These are phyloP conservation scores for Cylindricascospora bacillispora DNA, from an alignment of 1,139 yeast genomes.

Conservation along the genomic window DNA sequence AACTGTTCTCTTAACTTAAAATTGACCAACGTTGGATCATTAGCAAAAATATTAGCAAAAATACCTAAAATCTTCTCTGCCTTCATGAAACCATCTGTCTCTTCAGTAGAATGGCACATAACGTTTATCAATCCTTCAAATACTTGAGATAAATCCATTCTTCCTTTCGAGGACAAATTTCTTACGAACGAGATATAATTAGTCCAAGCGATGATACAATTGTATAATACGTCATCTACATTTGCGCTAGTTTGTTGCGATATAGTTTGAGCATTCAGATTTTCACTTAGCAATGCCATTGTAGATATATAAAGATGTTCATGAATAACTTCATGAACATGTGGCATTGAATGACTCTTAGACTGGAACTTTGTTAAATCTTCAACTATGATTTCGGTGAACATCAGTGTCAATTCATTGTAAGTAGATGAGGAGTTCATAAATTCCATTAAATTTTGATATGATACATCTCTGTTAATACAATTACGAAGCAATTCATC, in stretches of 20 bases:
- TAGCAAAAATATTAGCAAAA: slow-evolving; percentile 24
- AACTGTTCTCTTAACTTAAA: slow-evolving; percentile 24
- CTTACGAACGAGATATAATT: slow-evolving; percentile 32
- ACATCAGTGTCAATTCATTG: slow-evolving; percentile 25
- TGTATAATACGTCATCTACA: slow-evolving; percentile 16
- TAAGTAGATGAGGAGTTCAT: slow-evolving; percentile 11
- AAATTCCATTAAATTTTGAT: slow-evolving; percentile 19
- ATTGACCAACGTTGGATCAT: slow-evolving; percentile 25
- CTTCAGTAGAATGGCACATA: slow-evolving; percentile 19
- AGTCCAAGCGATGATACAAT: slow-evolving; percentile 31
- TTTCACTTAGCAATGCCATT: slow-evolving; percentile 22
- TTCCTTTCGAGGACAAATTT: slow-evolving; percentile 27
- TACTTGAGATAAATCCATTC: slow-evolving; percentile 28
- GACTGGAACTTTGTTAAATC: slow-evolving; percentile 30
- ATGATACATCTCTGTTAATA: slow-evolving; percentile 11
- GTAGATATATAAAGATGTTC: slow-evolving; percentile 22
- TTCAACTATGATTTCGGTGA: slow-evolving; percentile 43
- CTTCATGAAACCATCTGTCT: slow-evolving; percentile 13
- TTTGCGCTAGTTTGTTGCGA: slow-evolving; percentile 1
- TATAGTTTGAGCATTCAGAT: slow-evolving; percentile 10
- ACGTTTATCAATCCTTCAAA: slow-evolving; percentile 23
- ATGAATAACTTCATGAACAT: slow-evolving; percentile 20
- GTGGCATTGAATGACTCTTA: slow-evolving; percentile 15
- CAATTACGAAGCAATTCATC: slow-evolving; percentile 8
- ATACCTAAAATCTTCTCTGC: slow-evolving; percentile 19